Conservation (phyloP, 441 rosid genomes). For the Croton laevigatus region DNA sequence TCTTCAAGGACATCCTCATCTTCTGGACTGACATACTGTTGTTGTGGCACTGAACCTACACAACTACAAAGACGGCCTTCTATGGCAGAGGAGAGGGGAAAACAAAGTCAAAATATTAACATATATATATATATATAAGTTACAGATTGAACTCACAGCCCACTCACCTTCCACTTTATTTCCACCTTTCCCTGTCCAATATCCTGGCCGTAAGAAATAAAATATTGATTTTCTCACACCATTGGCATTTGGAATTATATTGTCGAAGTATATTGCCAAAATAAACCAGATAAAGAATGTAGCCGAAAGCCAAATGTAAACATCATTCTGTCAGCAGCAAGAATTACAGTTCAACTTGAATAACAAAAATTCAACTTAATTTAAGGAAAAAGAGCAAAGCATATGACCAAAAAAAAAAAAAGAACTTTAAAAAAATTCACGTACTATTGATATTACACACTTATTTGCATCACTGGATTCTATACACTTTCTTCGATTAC, state of each 20-base stretch:
- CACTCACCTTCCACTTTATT: slow-evolving; percentile 57
- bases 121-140: slow-evolving; percentile 2
- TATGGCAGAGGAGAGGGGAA: slow-evolving; percentile 24
- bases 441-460: slow-evolving; percentile 74
- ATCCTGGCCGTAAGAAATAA: slow-evolving; percentile 76
- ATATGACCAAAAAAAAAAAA: background rate
- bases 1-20: slow-evolving; percentile 91
- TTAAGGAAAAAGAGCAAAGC: background rate
- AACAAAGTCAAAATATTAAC: slow-evolving; percentile 22
- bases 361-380: slow-evolving; percentile 13
- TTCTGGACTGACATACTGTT: slow-evolving; percentile 52
- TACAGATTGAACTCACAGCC: slow-evolving; percentile 18
- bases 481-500: slow-evolving; percentile 47
- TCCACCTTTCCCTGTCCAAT: slow-evolving; percentile 90
- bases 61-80: slow-evolving; percentile 92
- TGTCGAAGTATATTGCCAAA: slow-evolving; percentile 82
- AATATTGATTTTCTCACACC: slow-evolving; percentile 73
- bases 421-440: slow-evolving; percentile 20
- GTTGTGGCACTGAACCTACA: slow-evolving; percentile 54
- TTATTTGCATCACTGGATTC: slow-evolving; percentile 16
- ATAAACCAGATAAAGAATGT: slow-evolving; percentile 66
- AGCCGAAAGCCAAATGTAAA: slow-evolving; percentile 60
- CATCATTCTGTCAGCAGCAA: slow-evolving; percentile 54
- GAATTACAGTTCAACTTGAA: slow-evolving; percentile 18
- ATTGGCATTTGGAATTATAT: slow-evolving; percentile 71